phyloP scores from a whole-genome alignment of 352 stramenopile genomes.

The Plasmopara halstedii region DNA sequence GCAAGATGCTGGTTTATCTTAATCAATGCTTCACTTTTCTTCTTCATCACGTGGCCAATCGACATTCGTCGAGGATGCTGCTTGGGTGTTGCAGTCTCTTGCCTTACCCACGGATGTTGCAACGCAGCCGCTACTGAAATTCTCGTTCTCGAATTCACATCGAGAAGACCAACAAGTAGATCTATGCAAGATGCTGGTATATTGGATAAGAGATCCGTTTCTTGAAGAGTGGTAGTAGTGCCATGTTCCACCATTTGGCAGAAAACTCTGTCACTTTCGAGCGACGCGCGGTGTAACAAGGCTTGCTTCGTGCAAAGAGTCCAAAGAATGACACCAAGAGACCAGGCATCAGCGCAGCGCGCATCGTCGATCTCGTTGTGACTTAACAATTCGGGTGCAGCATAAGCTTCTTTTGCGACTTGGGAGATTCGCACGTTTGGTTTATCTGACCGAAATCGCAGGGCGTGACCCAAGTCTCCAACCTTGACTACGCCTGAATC shows the following conservation, averaged over 20 bases:
- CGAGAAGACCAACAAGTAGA: conserved; percentile 40
- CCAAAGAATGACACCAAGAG: conserved; percentile 64
- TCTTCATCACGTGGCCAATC: conserved; percentile 19
- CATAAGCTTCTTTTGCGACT: conserved; percentile 61
- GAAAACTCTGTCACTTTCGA: conserved; percentile 46
- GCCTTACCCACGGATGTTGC: conserved; percentile 44
- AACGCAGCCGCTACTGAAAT: conserved; percentile 43
- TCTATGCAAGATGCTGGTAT: conserved; percentile 28
- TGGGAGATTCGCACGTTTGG: conserved; percentile 15
- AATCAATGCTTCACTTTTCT: conserved; percentile 22
- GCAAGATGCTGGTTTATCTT: conserved; percentile 16
- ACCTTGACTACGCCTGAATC: conserved; percentile 68
- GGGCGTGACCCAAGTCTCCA: conserved; percentile 88
- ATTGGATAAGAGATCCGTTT: conserved; percentile 15
- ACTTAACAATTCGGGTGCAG: conserved; percentile 52
- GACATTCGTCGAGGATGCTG: conserved; percentile 17
- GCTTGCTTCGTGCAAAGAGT: conserved; percentile 55
- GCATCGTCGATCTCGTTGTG: conserved; percentile 28
- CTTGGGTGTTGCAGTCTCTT: conserved; percentile 5
- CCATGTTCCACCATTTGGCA: conserved; percentile 26
- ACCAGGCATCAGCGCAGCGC: conserved; percentile 59
- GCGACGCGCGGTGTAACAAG: conserved; percentile 35
- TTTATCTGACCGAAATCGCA: conserved; percentile 15
- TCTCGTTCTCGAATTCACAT: conserved; percentile 34
- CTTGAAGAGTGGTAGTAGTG: conserved; percentile 19